Conservation (phyloP, 331 rosid genomes). For the Telfairia occidentalis region DNA sequence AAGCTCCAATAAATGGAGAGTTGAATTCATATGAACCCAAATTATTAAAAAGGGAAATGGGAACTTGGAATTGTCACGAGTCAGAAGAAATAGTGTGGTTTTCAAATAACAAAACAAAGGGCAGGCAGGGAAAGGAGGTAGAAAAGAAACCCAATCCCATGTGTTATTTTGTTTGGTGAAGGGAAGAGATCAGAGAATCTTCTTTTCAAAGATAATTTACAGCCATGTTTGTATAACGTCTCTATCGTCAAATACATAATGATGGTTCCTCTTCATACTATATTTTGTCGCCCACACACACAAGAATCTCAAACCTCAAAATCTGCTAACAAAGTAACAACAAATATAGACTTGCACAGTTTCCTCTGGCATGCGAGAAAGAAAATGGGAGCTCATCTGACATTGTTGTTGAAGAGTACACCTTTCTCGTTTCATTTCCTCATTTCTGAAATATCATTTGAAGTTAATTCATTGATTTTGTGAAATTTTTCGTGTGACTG, state of each 20-base stretch:
- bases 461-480: neutral
- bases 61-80: neutral
- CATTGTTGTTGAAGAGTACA: neutral
- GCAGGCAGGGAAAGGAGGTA: neutral
- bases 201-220: neutral
- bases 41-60: neutral
- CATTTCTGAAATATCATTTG: neutral
- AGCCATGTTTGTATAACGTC: neutral
- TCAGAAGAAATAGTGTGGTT: neutral
- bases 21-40: neutral
- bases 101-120: neutral
- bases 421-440: neutral
- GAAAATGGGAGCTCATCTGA: neutral
- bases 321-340: neutral
- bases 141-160: neutral
- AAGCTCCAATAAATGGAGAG: constrained; percentile 3
- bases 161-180: neutral
- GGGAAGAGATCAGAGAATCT: neutral
- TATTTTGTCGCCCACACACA: neutral
- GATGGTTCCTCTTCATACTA: neutral
- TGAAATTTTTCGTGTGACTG: neutral
- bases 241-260: neutral
- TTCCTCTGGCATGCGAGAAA: neutral
- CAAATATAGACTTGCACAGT: neutral
- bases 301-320: neutral